Base-by-base conservation (phyloP, 257 asterid genomes). In the Rubia yunnanensis region DNA sequence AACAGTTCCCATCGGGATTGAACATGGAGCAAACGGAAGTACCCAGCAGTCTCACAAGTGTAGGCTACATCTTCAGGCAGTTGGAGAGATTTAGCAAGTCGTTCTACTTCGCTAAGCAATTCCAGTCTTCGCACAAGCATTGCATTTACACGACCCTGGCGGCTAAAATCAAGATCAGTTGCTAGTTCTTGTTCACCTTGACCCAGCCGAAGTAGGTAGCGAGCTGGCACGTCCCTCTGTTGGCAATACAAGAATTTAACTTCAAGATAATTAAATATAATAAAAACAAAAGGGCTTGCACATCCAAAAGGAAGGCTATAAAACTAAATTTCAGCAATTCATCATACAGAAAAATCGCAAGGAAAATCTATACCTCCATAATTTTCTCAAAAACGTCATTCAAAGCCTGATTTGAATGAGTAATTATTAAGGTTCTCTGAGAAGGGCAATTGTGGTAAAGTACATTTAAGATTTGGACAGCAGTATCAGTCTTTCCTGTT, bases 131-230 rank as follows among this genome's bases (percentile, higher is more conserved):
- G 90, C 67, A 90, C 97, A 59, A 94, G 90, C 99, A 94, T 94
- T 73, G 99, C 94, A 80, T 94, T 94, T 27, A 94, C 99, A 77
- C 99, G 97, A 49, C 99, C 99, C 83, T 94, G 99, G 52, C 99
- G 96, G 68, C 97, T 87, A 76, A 94, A 94, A 79, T 94, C 99
- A 52, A 94, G 99, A 73, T 94, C 99, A 56, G 99, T 90, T 32
- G 95, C 97, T 76, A 94, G 73, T 76, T 94, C 99, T 86, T 90
- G 99, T 74, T 94, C 99, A 69, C 99, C 99, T 80, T 94, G 99
- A 80, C 99, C 99, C 70, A 94, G 91, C 44, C 99, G 96, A 79
- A 94, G 99, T 60, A 90, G 87, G 77, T 94, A 94, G 57, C 99
- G 95, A 65, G 99, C 99, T 3, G 99, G 99, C 26, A 94, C 97